These are phyloP conservation scores for Aspergillus intermedius DNA, from an alignment of 2,329 filamentous ascomycete genomes.

Conservation along the genomic window DNA sequence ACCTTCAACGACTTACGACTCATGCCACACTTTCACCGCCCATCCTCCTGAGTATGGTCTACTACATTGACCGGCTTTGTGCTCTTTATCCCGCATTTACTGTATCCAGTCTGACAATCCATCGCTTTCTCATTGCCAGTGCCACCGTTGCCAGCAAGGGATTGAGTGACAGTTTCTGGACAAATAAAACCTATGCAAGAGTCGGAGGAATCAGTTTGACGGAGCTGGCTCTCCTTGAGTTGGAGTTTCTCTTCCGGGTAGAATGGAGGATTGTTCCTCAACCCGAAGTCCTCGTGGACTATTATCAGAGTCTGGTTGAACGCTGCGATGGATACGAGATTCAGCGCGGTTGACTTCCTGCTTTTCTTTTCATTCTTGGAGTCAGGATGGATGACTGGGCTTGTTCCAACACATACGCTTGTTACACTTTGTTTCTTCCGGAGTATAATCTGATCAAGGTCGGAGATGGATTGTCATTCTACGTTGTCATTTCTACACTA, in stretches of 20 bases:
- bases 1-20: slow-evolving; percentile 83
- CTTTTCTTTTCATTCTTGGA: background rate
- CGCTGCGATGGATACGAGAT: slow-evolving; percentile 55
- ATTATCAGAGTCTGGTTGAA: slow-evolving; percentile 81
- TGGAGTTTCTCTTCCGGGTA: slow-evolving; percentile 86
- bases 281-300: slow-evolving; percentile 86
- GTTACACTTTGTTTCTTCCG: background rate
- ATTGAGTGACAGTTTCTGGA: slow-evolving; percentile 95
- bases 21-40: slow-evolving; percentile 91
- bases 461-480: background rate
- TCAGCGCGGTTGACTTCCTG: slow-evolving; percentile 22
- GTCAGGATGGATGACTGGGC: background rate
- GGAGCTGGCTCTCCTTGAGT: slow-evolving; percentile 82
- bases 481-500: background rate
- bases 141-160: slow-evolving; percentile 95
- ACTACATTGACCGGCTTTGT: slow-evolving; percentile 94
- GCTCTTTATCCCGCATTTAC: slow-evolving; percentile 90
- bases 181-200: slow-evolving; percentile 90
- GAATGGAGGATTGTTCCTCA: slow-evolving; percentile 97
- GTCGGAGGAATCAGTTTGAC: slow-evolving; percentile 87
- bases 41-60: slow-evolving; percentile 96
- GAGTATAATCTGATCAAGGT: background rate
- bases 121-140: slow-evolving; percentile 92
- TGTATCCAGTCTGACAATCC: slow-evolving; percentile 91
- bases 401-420: background rate